Base-by-base conservation (phyloP, 1,284 basidiomycete species). In the Apiotrichum gamsii region DNA sequence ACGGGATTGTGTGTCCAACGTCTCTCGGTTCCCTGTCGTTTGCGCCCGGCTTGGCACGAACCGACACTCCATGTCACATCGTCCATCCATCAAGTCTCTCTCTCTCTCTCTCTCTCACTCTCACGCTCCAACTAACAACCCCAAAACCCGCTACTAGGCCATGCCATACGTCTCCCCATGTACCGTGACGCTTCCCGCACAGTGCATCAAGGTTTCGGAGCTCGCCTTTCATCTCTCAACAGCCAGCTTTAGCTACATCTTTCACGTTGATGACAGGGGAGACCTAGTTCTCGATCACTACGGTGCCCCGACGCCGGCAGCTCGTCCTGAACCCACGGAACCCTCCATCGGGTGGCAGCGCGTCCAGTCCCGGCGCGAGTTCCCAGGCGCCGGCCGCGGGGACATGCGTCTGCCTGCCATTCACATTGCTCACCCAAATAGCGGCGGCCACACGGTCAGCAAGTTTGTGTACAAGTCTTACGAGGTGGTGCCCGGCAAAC, bases 211-310 rank as follows among this genome's bases (percentile, higher is more conserved):
- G 25, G 6, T 28, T 28, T 28, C 25, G 25, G 6, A 6, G 25
- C 25, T 11, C 25, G 25, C 11, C 25, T 46, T 46, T 30, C 29
- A 25, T 23, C 38, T 46, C 11, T 30, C 30, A n/a, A 30, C 38
- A 14, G 18, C 38, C 23, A 10, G 15, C 1, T 20, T 31, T 10
- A 25, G 33, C 11, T 65, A 65, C 48, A 45, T 43, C 25, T 58
- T 65, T 42, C 56, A 52, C 40, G 58, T 58, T 23, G 46, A 52
- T 29, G 43, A 30, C 11, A 28, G 39, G 14, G 55, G 55, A 20
- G 61, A 65, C 8, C 51, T 67, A 13, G 39, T 62, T 3, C 53
- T 56, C 39, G 54, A 55, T 35, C 60, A 67, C 53, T 64, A 57
- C 37, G 63, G 63, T n/a, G 21, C 44, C 0, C 40, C 40, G 3